phyloP scores from a whole-genome alignment of 2,329 filamentous ascomycete genomes.

The Ilyonectria destructans region DNA sequence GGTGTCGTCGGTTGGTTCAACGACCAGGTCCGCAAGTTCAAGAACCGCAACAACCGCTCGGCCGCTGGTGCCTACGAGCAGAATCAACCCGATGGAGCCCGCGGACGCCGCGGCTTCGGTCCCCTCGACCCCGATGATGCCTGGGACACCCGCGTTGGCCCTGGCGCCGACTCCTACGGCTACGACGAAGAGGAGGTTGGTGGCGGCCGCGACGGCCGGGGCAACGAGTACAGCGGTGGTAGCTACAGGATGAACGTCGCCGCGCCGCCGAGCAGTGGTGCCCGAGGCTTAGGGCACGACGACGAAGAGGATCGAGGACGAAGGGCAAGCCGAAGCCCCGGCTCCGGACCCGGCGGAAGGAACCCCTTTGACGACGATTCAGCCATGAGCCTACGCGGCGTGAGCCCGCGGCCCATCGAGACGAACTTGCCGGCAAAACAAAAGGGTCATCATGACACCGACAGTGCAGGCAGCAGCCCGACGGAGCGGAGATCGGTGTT shows the following conservation, averaged over 20 bases:
- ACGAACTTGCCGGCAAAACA: slow-evolving; percentile 55
- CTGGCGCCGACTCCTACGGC: slow-evolving; percentile 78
- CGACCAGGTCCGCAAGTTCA: slow-evolving; percentile 75
- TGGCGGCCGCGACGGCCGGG: slow-evolving; percentile 52
- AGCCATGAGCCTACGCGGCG: slow-evolving; percentile 77
- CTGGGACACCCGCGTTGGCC: slow-evolving; percentile 86
- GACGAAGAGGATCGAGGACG: slow-evolving; percentile 59
- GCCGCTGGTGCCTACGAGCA: slow-evolving; percentile 83
- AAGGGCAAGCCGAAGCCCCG: slow-evolving; percentile 61
- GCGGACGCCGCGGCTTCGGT: slow-evolving; percentile 73
- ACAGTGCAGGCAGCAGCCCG: slow-evolving; percentile 69
- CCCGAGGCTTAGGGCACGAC: slow-evolving; percentile 40
- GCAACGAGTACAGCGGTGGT: slow-evolving; percentile 55
- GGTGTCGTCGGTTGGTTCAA: slow-evolving; percentile 83
- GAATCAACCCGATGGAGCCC: slow-evolving; percentile 59
- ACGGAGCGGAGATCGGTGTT: slow-evolving; percentile 80
- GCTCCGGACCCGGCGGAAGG: slow-evolving; percentile 49
- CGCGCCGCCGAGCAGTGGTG: slow-evolving; percentile 52
- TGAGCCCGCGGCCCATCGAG: slow-evolving; percentile 83
- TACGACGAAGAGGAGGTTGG: slow-evolving; percentile 78
- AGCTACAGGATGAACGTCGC: slow-evolving; percentile 68
- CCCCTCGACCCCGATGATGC: slow-evolving; percentile 87
- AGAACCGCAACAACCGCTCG: slow-evolving; percentile 76
- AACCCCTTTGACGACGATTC: slow-evolving; percentile 84
- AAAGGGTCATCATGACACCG: slow-evolving; percentile 52